Percentiles rank a stretch among this genome's conserved stretches.
phyloP scores from a whole-genome alignment of 768 basidiomycete species.

The Boletus sp. region DNA sequence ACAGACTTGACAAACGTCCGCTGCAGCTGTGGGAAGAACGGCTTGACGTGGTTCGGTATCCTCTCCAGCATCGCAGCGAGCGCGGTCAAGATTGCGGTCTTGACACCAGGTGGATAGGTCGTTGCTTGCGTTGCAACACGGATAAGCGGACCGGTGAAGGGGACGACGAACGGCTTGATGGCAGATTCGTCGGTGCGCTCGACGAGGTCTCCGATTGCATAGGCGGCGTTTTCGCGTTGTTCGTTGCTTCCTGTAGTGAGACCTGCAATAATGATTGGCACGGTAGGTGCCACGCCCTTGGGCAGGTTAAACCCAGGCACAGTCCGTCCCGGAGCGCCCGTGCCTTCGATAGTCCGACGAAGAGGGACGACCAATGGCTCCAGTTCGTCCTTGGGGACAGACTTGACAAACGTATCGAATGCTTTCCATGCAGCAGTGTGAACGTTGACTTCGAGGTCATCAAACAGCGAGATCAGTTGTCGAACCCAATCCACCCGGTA shows the following conservation, averaged over 20 bases:
- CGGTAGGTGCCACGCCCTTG: conserved; percentile 80
- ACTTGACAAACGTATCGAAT: conserved; percentile 85
- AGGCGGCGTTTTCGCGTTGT: conserved; percentile 92
- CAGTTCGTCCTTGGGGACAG: conserved; percentile 88
- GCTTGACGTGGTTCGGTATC: conserved; percentile 88
- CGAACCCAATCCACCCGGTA: conserved; percentile 96
- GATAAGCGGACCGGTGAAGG: conserved; percentile 93
- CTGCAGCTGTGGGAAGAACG: conserved; percentile 98
- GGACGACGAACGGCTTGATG: conserved; percentile 94
- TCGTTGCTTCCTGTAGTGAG: conserved; percentile 94
- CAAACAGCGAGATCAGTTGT: conserved; percentile 78
- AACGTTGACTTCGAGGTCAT: conserved; percentile 72
- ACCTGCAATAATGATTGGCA: conserved; percentile 88
- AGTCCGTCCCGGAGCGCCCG: conserved; percentile 68
- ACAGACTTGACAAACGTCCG: conserved; percentile 94
- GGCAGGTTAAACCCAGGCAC: conserved; percentile 86
- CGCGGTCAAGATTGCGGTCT: conserved; percentile 85
- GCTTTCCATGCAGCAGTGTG: conserved; percentile 82
- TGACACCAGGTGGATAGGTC: conserved; percentile 89
- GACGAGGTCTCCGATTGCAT: conserved; percentile 94
- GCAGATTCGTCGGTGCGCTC: conserved; percentile 80
- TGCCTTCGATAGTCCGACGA: conserved; percentile 82
- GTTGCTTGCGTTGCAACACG: conserved; percentile 90
- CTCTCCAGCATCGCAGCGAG: conserved; percentile 81
- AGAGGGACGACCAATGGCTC: conserved; percentile 89